Evolutionary conservation across 768 basidiomycete genomes (phyloP).

Genomic region (Serendipita indica): DNA sequence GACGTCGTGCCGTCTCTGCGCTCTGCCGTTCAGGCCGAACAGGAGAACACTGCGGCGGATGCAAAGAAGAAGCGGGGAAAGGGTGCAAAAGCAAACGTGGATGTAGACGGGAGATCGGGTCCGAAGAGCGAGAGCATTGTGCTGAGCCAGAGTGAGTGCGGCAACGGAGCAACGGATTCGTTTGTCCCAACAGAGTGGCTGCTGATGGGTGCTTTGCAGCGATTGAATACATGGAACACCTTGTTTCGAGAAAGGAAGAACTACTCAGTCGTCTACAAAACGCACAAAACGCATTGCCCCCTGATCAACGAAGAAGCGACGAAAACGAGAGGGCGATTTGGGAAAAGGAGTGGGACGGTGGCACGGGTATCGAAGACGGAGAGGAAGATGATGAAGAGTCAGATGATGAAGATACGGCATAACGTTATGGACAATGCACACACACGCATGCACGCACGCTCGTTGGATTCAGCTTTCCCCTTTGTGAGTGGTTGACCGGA

Average conservation of each 20-base stretch:
- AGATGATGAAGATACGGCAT: slow-evolving; percentile 25
- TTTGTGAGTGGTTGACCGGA: background rate
- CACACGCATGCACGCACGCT: background rate
- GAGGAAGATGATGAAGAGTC: slow-evolving; percentile 26
- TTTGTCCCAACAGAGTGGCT: too few relatives aligned
- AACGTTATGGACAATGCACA: background rate
- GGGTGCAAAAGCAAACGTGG: slow-evolving; percentile 40
- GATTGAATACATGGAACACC: slow-evolving; percentile 65
- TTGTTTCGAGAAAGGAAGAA: slow-evolving; percentile 43
- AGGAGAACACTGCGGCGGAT: slow-evolving; percentile 34
- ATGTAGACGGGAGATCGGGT: slow-evolving; percentile 70
- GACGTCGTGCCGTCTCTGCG: slow-evolving; percentile 66
- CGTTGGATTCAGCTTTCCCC: background rate
- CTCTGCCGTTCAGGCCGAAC: slow-evolving; percentile 68
- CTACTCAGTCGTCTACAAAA: slow-evolving; percentile 45
- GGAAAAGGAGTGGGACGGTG: slow-evolving; percentile 78
- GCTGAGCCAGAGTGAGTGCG: slow-evolving; percentile 62
- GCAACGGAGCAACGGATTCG: background rate
- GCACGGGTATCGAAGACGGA: slow-evolving; percentile 27
- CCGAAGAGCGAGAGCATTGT: slow-evolving; percentile 87
- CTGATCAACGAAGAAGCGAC: slow-evolving; percentile 36
- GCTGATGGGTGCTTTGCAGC: slow-evolving; percentile 39
- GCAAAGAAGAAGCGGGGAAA: slow-evolving; percentile 23
- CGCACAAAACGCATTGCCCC: slow-evolving; percentile 42
- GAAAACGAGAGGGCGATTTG: slow-evolving; percentile 35